These are phyloP conservation scores for Kuraishia cidri DNA, from an alignment of 805 yeast species.

Conservation along the genomic window DNA sequence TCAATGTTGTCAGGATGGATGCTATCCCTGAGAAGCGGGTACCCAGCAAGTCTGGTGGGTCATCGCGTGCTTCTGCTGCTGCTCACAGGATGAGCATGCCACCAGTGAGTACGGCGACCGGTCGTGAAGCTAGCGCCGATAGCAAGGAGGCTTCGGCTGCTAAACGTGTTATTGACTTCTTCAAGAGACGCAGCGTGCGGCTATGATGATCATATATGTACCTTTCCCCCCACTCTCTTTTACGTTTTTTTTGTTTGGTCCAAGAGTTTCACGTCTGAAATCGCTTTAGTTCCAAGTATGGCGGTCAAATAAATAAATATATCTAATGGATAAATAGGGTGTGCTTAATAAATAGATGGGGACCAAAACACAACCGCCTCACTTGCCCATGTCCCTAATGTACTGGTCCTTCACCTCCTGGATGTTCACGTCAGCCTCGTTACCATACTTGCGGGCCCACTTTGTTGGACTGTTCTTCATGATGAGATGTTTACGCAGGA, in stretches of 20 bases:
- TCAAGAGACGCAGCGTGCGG: constrained; percentile 53
- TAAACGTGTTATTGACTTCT: constrained; percentile 68
- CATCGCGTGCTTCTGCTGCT: constrained; percentile 3
- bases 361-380: too few species aligned
- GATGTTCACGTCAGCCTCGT: constrained; percentile 19
- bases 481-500: constrained; percentile 25
- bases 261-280: neutral
- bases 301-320: too few species aligned
- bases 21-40: too few species aligned
- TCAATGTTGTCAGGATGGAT: constrained; percentile 10
- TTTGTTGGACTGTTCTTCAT: constrained; percentile 28
- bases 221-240: neutral
- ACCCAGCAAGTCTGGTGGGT: neutral
- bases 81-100: constrained; percentile 21
- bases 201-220: constrained; percentile 15
- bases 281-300: too few species aligned
- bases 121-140: constrained; percentile 17
- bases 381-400: constrained; percentile 20
- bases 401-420: constrained; percentile 24
- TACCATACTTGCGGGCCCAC: constrained; percentile 23
- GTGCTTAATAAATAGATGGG: too few species aligned
- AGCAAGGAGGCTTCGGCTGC: constrained; percentile 72
- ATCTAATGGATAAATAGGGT: too few species aligned
- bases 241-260: neutral
- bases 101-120: constrained; percentile 7